Percentiles rank a stretch among this genome's conserved stretches.
Conservation (phyloP, 2,329 filamentous ascomycete genomes). For the Akanthomyces dipterigenus region DNA sequence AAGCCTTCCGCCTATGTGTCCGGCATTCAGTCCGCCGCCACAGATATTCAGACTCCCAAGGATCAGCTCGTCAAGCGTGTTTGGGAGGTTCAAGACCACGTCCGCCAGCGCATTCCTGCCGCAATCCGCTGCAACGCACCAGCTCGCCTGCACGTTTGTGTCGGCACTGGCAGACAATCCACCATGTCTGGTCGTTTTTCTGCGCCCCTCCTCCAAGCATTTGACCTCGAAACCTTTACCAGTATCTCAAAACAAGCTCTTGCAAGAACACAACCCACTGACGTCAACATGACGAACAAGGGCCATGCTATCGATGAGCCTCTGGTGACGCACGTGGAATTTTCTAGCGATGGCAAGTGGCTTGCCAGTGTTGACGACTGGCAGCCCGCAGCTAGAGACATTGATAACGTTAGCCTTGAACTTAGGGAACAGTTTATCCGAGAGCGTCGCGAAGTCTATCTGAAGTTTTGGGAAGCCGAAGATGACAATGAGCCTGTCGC, state of each 20-base stretch:
- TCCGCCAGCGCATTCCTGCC: slow-evolving; percentile 49
- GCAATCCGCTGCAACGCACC: slow-evolving; percentile 55
- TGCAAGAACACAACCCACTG: slow-evolving; percentile 79
- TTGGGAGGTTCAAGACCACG: slow-evolving; percentile 37
- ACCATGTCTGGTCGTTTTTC: slow-evolving; percentile 45
- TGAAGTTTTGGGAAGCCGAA: slow-evolving; percentile 85
- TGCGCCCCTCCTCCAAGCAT: slow-evolving; percentile 66
- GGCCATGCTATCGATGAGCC: slow-evolving; percentile 70
- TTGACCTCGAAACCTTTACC: slow-evolving; percentile 72
- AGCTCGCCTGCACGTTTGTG: slow-evolving; percentile 61
- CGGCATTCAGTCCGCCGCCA: slow-evolving; percentile 64
- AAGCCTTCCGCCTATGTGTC: slow-evolving; percentile 77
- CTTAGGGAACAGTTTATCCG: slow-evolving; percentile 38
- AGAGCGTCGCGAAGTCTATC: slow-evolving; percentile 62
- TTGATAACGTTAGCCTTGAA: slow-evolving; percentile 38
- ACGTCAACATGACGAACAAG: slow-evolving; percentile 67
- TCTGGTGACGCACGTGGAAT: slow-evolving; percentile 64
- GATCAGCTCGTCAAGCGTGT: slow-evolving; percentile 47
- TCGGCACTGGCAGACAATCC: slow-evolving; percentile 54
- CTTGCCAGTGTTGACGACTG: slow-evolving; percentile 89
- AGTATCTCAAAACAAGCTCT: slow-evolving; percentile 83
- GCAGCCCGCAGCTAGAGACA: slow-evolving; percentile 65
- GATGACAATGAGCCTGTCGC: slow-evolving; percentile 54
- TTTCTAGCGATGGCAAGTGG: slow-evolving; percentile 80
- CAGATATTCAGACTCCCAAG: slow-evolving; percentile 43